Conservation (phyloP, 2,329 filamentous ascomycete genomes). For the Cladophialophora psammophila region DNA sequence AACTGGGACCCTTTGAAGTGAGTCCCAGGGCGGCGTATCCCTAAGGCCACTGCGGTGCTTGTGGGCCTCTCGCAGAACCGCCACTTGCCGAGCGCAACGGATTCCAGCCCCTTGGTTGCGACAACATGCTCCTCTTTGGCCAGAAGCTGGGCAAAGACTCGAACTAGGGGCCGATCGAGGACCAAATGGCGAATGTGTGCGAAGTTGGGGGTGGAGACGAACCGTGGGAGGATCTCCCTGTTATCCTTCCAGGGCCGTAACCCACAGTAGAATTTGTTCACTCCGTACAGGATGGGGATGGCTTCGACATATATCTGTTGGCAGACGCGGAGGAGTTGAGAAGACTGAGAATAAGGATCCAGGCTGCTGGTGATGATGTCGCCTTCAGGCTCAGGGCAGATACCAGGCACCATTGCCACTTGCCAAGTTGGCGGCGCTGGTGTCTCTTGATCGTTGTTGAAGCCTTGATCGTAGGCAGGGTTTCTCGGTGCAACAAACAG, state of each 20-base stretch:
- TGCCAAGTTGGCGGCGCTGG: too few species aligned
- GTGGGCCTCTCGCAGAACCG: too few species aligned
- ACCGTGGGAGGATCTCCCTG: slow-evolving; percentile 5
- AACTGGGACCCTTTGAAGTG: background rate
- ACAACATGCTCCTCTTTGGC: slow-evolving; percentile 12
- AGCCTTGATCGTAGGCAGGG: too few species aligned
- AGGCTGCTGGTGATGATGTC: too few species aligned
- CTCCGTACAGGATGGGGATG: slow-evolving; percentile 26
- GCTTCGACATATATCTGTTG: slow-evolving; percentile 24
- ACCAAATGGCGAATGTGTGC: slow-evolving; percentile 22
- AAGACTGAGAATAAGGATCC: slow-evolving; percentile 14
- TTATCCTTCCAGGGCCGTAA: slow-evolving; percentile 5
- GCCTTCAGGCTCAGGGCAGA: too few species aligned
- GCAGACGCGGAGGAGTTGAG: slow-evolving; percentile 41
- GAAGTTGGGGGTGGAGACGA: slow-evolving; percentile 20
- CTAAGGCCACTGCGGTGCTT: too few species aligned
- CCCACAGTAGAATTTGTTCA: slow-evolving; percentile 26
- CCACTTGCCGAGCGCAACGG: slow-evolving; percentile 4
- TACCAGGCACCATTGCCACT: too few species aligned
- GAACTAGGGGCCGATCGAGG: slow-evolving; percentile 30
- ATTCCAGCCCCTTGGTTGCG: slow-evolving; percentile 13
- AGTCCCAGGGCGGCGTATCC: too few species aligned
- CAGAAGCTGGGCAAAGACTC: slow-evolving; percentile 26
- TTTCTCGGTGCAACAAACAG: slow-evolving; percentile 15
- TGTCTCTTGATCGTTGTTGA: too few species aligned